A percentile compares a stretch with the other conserved stretches of the same genome.
phyloP scores from a whole-genome alignment of 192 early-diverging fungal genomes.

The Obelidium mucronatum region DNA sequence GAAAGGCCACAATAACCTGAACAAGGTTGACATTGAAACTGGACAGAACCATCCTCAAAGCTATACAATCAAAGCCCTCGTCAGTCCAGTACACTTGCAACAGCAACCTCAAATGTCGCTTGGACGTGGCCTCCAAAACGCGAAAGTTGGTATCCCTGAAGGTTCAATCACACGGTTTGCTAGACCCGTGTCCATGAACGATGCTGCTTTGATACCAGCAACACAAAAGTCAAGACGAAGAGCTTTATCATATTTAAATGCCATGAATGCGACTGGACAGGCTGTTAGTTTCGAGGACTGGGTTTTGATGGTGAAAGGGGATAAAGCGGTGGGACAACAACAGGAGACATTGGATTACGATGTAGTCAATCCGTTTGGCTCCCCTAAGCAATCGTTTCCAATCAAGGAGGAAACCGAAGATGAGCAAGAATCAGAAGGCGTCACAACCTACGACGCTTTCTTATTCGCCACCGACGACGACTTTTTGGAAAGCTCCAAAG shows the following conservation, averaged over 20 bases:
- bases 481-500: constrained; percentile 61
- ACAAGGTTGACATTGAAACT: neutral
- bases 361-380: constrained; percentile 42
- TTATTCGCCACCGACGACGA: constrained; percentile 69
- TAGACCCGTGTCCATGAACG: constrained; percentile 37
- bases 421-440: neutral
- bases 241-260: constrained; percentile 53
- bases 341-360: constrained; percentile 43
- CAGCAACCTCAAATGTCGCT: neutral
- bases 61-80: constrained; percentile 19
- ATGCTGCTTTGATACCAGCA: constrained; percentile 36
- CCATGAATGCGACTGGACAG: constrained; percentile 47
- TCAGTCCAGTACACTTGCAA: constrained; percentile 9
- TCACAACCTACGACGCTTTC: constrained; percentile 55
- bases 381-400: neutral
- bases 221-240: constrained; percentile 45
- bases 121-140: neutral
- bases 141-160: constrained; percentile 32
- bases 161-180: constrained; percentile 54
- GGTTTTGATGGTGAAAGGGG: constrained; percentile 46
- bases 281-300: constrained; percentile 56
- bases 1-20: neutral
- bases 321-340: constrained; percentile 28
- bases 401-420: constrained; percentile 5
- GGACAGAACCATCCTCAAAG: neutral